Evolutionary conservation across 306 rosid species (phyloP), one percentile per base, ranked within the genome.

Genomic region (Dryas drummondii): DNA sequence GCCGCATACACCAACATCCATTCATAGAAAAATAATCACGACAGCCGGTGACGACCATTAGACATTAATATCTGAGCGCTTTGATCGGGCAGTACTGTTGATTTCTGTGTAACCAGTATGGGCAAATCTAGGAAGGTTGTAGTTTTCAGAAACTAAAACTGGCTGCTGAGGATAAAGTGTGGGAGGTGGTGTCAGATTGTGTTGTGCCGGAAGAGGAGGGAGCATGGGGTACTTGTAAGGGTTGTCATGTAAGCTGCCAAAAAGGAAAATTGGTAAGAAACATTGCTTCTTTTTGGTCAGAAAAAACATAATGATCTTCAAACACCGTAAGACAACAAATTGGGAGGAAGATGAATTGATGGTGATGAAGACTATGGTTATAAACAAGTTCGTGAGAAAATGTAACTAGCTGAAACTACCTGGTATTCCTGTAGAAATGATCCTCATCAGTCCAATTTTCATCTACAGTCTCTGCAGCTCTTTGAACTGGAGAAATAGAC

Each of bases 111-210:
- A 86, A 74, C 92, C 83, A 52, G 90, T 76, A 79, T 79, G 68
- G 9, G 92, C 74, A 89, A 86, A 92, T 81, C 91, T 90, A 14
- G 99, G 92, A 76, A 85, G 87, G 83, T 83, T 83, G 83, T 81
- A 84, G 83, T 80, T 88, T 84, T 89, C 91, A 15, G 97, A 82
- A 66, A 85, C 96, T 7, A 85, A 80, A 83, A 96, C 96, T 17
- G 99, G 99, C 75, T 90, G 97, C 84, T 96, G 99, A 66, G 99
- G 99, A 86, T 96, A 96, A 19, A 96, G 96, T 0, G 99, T 96
- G 37, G 97, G 97, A 4, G 99, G 99, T 32, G 97, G 97, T 0
- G 96, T 90, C 79, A 92, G 89, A 84, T 92, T 96, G 80, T 92
- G 89, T 60, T 96, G 99, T 13, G 97, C 99, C 17, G 99, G 99